A percentile compares a stretch with the other conserved stretches of the same genome.
Evolutionary conservation across 176 grass and related monocot genomes (phyloP).

Genomic region (Paspalum notatum): DNA sequence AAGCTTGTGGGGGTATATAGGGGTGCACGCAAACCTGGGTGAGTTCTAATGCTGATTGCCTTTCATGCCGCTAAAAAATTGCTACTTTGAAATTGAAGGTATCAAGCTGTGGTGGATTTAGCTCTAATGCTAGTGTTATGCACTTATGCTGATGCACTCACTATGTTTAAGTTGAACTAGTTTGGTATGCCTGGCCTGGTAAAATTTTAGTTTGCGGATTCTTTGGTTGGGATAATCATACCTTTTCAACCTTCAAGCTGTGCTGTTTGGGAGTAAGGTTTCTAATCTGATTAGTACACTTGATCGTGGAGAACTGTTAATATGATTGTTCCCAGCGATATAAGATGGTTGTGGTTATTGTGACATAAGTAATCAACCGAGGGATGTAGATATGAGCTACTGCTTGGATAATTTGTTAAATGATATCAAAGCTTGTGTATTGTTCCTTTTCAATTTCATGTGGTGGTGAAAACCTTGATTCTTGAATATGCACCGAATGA

Average conservation of each 20-base stretch:
- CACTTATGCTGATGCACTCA: background rate
- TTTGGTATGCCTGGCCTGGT: background rate
- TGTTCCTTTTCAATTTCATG: constrained; percentile 12
- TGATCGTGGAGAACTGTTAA: background rate
- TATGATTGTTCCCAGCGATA: background rate
- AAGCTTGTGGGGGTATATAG: background rate
- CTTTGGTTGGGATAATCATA: background rate
- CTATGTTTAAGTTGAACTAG: constrained; percentile 8
- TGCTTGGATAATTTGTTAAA: constrained; percentile 10
- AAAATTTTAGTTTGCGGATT: background rate
- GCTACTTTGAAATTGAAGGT: background rate
- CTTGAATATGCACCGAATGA: constrained; percentile 15
- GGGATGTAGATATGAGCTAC: constrained; percentile 4
- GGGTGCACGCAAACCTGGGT: background rate
- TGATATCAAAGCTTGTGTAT: background rate
- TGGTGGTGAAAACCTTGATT: background rate
- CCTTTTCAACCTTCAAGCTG: constrained; percentile 2
- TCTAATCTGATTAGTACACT: background rate
- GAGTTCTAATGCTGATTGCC: constrained; percentile 22
- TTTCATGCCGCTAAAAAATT: background rate
- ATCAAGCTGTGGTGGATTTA: background rate
- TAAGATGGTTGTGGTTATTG: constrained; percentile 1
- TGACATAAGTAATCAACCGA: constrained; percentile 20
- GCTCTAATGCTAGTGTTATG: constrained; percentile 28
- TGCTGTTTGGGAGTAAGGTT: constrained; percentile 1